Percentiles rank a stretch among this genome's conserved stretches.
These are phyloP conservation scores for Hymenoscyphus occultus DNA, from an alignment of 2,329 filamentous ascomycete species.

Conservation along the genomic window DNA sequence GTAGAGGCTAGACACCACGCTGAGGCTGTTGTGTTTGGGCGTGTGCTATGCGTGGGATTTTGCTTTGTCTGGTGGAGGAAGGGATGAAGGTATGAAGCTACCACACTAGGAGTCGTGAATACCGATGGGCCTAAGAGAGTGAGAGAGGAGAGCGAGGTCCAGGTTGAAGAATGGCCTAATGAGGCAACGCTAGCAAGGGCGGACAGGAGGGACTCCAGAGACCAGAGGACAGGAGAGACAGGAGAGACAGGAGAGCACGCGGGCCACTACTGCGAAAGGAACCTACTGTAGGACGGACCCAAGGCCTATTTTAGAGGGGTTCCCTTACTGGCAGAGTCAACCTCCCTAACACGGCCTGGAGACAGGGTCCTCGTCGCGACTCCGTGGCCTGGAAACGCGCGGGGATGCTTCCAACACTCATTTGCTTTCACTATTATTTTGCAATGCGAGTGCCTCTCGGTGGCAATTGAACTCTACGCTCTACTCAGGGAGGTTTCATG, in stretches of 20 bases:
- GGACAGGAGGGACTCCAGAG: not conserved
- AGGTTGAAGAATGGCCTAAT: constrained; percentile 14
- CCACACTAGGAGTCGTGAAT: constrained; percentile 13
- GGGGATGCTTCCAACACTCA: too few relatives aligned
- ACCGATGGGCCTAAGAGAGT: not conserved
- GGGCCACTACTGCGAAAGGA: not conserved
- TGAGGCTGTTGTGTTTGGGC: not conserved
- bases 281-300: not conserved
- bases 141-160: constrained; percentile 8
- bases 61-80: constrained; percentile 11
- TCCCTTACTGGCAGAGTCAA: too few relatives aligned
- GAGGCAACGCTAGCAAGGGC: constrained; percentile 16
- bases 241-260: not conserved
- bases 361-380: too few relatives aligned
- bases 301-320: too few relatives aligned
- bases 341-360: too few relatives aligned
- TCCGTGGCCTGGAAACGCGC: too few relatives aligned
- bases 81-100: constrained; percentile 1
- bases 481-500: too few relatives aligned
- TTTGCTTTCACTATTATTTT: too few relatives aligned
- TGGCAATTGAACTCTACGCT: too few relatives aligned
- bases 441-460: too few relatives aligned
- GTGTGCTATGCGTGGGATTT: not conserved
- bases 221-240: not conserved
- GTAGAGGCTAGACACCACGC: not conserved